A percentile compares a stretch with the other conserved stretches of the same genome.
Conservation (phyloP, 176 grass and related monocot species). For the Cocos nucifera region DNA sequence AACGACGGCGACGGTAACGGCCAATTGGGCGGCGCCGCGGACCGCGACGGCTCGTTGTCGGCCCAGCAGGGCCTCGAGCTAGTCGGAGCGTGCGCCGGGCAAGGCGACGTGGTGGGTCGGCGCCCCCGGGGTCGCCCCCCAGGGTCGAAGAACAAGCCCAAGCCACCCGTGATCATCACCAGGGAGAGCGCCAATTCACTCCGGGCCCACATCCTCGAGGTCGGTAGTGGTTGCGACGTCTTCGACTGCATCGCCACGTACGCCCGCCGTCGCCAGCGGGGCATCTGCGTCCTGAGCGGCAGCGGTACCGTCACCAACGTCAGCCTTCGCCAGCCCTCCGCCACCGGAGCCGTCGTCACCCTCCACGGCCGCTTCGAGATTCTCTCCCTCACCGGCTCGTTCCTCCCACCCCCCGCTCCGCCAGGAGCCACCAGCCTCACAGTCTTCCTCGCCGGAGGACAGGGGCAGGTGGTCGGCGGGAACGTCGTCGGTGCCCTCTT, state of each 20-base stretch:
- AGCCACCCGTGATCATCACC: constrained; percentile 18
- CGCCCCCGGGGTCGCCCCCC: constrained; percentile 9
- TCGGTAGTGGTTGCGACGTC: constrained; percentile 14
- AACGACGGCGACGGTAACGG: not conserved
- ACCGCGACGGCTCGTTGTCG: not conserved
- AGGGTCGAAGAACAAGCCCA: constrained; percentile 20
- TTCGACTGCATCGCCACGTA: constrained; percentile 18
- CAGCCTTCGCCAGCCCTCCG: constrained; percentile 16
- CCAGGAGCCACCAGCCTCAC: constrained; percentile 13
- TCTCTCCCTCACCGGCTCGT: constrained; percentile 8
- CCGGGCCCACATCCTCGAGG: constrained; percentile 15
- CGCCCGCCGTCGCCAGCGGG: constrained; percentile 10
- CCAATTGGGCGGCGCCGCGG: not conserved
- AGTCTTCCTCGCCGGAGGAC: constrained; percentile 12
- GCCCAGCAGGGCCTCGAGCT: not conserved
- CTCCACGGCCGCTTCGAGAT: constrained; percentile 18
- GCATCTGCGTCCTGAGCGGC: constrained; percentile 18
- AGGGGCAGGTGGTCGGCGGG: constrained; percentile 16
- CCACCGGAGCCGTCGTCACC: constrained; percentile 4
- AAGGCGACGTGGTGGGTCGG: not conserved
- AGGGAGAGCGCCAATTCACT: constrained; percentile 14
- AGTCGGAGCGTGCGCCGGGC: not conserved
- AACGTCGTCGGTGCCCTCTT: constrained; percentile 17
- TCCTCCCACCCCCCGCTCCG: constrained; percentile 15
- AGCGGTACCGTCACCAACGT: constrained; percentile 18